Evolutionary conservation across 2,329 filamentous ascomycete species (phyloP), one percentile per base, ranked within the genome.

Genomic region (Arthrocladium fulminans): DNA sequence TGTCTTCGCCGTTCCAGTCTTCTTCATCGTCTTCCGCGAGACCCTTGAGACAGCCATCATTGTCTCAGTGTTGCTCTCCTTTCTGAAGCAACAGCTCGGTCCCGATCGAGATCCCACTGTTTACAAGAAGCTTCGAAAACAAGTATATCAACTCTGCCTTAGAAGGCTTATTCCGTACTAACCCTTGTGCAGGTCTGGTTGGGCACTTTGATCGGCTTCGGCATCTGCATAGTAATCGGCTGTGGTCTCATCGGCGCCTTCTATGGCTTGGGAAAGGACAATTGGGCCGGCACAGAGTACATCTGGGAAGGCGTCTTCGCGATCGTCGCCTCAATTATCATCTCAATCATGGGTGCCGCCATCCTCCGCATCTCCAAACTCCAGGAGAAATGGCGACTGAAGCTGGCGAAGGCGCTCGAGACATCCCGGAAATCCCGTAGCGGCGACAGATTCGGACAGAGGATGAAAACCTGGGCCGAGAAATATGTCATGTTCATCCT

Each of bases 1-100:
- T 63, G 80, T 88, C 50, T 88, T 88, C 65, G 77, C 84, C 54
- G 80, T 88, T 19, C 84, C 84, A 74, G 79, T 94, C 48, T 94
- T 94, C 71, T 89, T 95, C 71, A 86, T 95, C 64, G 82, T 86
- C 68, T 92, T 94, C 64, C 81, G 88, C 61, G 88, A 94, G 69
- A 80, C 81, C 35, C 72, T 94, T 41, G 88, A 94, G 71, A 85
- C 84, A 1, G 82, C 78, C 60, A 88, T 94, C 61, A 86, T 94
- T 58, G 80, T 94, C 54, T 90, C 88, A 0, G 84, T 94, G n/a
- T 73, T 94, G 27, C 76, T 94, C 34, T 80, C 87, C 19, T 94
- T 92, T 63, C 70, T 94, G 50, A 92, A 90, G 65, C 85, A 92
- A 64, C 86, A 83, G 2, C 75, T 94, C 30, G 79, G 79, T 0